Conservation (phyloP, 495 filamentous ascomycete species). For the Penicillium fimorum region DNA sequence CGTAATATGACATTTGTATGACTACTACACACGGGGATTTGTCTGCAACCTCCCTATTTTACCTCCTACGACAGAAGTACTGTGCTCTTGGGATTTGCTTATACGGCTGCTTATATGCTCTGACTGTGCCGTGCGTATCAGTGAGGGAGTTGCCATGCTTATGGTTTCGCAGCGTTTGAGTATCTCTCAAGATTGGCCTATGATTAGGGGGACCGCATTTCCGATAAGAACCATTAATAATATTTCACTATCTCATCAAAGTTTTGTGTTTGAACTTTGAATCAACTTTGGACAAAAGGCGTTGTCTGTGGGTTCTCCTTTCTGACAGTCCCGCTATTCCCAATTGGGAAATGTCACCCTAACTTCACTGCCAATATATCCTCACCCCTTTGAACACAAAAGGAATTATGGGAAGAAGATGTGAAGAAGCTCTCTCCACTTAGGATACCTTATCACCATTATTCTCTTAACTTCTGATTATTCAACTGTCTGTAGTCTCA, state of each 20-base stretch:
- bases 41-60: neutral
- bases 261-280: neutral
- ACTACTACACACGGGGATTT: neutral
- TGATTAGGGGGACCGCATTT: neutral
- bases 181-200: neutral
- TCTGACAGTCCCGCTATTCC: neutral
- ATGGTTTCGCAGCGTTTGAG: neutral
- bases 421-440: neutral
- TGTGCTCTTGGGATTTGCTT: neutral
- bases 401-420: neutral
- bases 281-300: conserved; percentile 1
- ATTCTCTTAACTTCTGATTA: neutral
- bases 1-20: neutral
- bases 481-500: neutral
- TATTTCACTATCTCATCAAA: neutral
- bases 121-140: neutral
- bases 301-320: neutral
- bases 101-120: neutral
- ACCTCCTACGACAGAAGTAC: neutral
- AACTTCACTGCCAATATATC: neutral
- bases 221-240: neutral
- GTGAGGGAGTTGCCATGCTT: neutral
- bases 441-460: neutral
- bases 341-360: neutral
- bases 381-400: neutral